Conservation (phyloP, 176 grass and related monocot species). For the Eleusine indica region DNA sequence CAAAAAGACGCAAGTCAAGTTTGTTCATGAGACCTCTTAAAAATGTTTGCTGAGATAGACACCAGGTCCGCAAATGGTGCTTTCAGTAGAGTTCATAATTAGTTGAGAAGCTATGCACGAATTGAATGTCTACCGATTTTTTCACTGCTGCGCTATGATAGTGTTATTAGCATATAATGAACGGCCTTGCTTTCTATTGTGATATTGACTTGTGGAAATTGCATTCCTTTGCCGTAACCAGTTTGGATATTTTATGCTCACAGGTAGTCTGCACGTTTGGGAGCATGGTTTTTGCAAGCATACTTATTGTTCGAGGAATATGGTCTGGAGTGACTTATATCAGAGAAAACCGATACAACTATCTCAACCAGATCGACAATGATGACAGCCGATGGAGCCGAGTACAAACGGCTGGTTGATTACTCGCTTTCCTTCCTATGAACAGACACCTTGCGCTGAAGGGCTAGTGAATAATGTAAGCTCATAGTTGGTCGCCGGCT, state of each 20-base stretch:
- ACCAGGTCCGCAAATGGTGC: not conserved
- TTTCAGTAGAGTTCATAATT: not conserved
- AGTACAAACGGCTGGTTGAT: constrained; percentile 68
- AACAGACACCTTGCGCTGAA: constrained; percentile 3
- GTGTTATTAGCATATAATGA: not conserved
- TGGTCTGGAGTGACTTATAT: constrained; percentile 89
- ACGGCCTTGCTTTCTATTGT: not conserved
- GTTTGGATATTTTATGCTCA: not conserved
- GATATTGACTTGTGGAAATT: not conserved
- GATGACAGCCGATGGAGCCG: constrained; percentile 69
- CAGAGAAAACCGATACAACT: constrained; percentile 74
- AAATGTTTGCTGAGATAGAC: not conserved
- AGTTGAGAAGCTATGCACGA: not conserved
- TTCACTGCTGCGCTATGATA: not conserved
- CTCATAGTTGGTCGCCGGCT: not conserved
- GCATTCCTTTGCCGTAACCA: not conserved
- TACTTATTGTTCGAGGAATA: constrained; percentile 85
- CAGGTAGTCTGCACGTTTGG: constrained; percentile 97
- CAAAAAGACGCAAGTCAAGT: not conserved
- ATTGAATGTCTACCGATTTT: not conserved
- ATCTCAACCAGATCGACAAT: constrained; percentile 67
- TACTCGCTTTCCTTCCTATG: constrained; percentile 17
- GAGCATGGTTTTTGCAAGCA: constrained; percentile 88
- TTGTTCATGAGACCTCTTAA: not conserved
- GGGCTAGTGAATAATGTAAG: not conserved